Percentiles rank a stretch among this genome's conserved stretches.
These are phyloP conservation scores for Aeschynomene evenia DNA, from an alignment of 306 rosid species.

Conservation along the genomic window DNA sequence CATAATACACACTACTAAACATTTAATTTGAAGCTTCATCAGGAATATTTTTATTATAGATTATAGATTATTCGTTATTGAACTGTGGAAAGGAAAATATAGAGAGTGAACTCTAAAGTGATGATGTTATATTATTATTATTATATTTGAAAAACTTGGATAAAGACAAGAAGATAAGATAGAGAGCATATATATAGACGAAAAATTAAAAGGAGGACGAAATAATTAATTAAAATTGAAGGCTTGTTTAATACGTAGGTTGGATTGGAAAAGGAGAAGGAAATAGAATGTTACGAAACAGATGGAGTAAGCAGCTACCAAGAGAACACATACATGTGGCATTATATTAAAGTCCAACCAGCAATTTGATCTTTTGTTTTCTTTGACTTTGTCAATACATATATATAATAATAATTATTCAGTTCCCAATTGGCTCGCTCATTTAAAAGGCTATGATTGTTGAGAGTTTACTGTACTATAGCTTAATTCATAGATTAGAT, in stretches of 20 bases:
- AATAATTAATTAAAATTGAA: not conserved
- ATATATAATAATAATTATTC: too few species aligned
- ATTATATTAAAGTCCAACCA: not conserved
- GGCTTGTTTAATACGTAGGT: not conserved
- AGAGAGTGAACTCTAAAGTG: not conserved
- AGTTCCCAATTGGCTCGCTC: not conserved
- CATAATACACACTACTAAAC: not conserved
- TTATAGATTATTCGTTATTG: not conserved
- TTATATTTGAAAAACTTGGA: not conserved
- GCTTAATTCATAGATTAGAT: too few species aligned
- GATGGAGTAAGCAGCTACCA: conserved; percentile 13
- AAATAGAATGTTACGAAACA: not conserved
- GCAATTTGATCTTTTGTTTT: not conserved
- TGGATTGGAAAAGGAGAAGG: not conserved
- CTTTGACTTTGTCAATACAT: not conserved
- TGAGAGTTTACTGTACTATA: too few species aligned
- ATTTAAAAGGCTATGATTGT: conserved; percentile 11
- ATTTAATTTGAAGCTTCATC: not conserved
- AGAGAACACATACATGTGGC: conserved; percentile 1
- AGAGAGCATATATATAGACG: not conserved
- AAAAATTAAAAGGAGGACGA: not conserved
- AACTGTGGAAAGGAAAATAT: not conserved
- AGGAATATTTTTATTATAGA: not conserved
- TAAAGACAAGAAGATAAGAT: conserved; percentile 1
- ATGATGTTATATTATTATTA: too few species aligned